Evolutionary conservation across 2,329 filamentous ascomycete genomes (phyloP).

Genomic region (Beauveria varroae): DNA sequence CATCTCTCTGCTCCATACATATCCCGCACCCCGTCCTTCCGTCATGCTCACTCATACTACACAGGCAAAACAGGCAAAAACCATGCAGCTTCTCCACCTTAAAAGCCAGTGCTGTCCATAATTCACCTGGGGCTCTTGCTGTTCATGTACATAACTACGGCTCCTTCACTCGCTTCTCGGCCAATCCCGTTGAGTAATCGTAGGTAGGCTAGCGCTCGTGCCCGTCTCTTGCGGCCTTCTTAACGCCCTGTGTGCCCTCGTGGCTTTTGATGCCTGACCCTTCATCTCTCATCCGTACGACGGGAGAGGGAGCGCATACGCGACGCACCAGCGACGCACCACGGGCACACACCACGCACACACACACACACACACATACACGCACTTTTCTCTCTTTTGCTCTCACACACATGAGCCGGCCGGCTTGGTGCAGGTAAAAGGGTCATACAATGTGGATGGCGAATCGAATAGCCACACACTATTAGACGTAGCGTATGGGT

Average conservation of each 20-base stretch:
- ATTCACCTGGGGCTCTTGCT: not conserved
- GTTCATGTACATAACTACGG: not conserved
- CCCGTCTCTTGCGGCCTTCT: not conserved
- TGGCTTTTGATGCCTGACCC: not conserved
- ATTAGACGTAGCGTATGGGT: not conserved
- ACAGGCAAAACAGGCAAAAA: too few relatives aligned
- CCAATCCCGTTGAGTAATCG: constrained; percentile 7
- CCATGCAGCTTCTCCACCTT: not conserved
- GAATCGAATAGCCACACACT: not conserved
- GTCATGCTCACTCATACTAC: not conserved
- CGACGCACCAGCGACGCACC: not conserved
- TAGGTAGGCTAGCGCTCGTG: not conserved
- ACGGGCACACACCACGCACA: not conserved
- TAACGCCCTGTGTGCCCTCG: constrained; percentile 3
- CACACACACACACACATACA: not conserved
- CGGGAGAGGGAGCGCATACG: not conserved
- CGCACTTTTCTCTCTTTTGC: not conserved
- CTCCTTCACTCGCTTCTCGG: not conserved
- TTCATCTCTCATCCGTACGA: not conserved
- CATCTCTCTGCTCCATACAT: constrained; percentile 5
- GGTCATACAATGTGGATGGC: constrained; percentile 7
- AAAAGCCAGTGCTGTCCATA: not conserved
- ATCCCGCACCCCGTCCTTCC: not conserved
- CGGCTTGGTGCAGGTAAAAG: constrained; percentile 1
- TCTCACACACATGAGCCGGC: not conserved